These are phyloP conservation scores for Linanthus parryae DNA, from an alignment of 148 eudicot species.

Conservation along the genomic window DNA sequence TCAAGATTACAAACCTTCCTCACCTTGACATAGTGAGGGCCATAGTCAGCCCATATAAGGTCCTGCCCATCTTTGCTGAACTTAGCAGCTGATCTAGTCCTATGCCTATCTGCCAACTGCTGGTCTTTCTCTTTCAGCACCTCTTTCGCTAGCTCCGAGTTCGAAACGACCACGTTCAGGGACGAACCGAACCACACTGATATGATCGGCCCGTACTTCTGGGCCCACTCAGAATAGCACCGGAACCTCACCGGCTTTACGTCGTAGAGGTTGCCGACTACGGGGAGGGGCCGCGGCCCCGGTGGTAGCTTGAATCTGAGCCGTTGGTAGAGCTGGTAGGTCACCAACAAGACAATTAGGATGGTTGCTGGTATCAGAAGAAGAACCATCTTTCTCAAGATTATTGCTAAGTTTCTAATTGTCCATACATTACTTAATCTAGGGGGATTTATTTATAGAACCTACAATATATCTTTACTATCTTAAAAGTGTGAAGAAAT, in stretches of 20 bases:
- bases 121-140: slow-evolving; percentile 78
- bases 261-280: slow-evolving; percentile 77
- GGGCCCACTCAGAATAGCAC: slow-evolving; percentile 68
- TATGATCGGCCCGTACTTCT: slow-evolving; percentile 69
- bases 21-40: slow-evolving; percentile 90
- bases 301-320: slow-evolving; percentile 69
- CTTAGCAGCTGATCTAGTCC: slow-evolving; percentile 41
- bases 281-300: slow-evolving; percentile 64
- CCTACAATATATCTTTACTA: too few relatives aligned
- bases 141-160: slow-evolving; percentile 51
- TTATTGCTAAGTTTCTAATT: too few relatives aligned
- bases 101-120: slow-evolving; percentile 54
- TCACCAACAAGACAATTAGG: slow-evolving; percentile 17
- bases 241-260: slow-evolving; percentile 56
- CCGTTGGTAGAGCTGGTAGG: slow-evolving; percentile 34
- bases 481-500: too few relatives aligned
- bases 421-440: too few relatives aligned
- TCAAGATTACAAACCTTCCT: slow-evolving; percentile 69
- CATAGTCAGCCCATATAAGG: slow-evolving; percentile 84
- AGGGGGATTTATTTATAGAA: too few relatives aligned
- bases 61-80: slow-evolving; percentile 65
- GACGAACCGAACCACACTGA: slow-evolving; percentile 60
- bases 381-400: too few relatives aligned
- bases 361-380: too few relatives aligned
- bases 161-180: slow-evolving; percentile 57